Base-by-base conservation (phyloP, 352 stramenopile genomes). In the Hyaloperonospora brassicae region DNA sequence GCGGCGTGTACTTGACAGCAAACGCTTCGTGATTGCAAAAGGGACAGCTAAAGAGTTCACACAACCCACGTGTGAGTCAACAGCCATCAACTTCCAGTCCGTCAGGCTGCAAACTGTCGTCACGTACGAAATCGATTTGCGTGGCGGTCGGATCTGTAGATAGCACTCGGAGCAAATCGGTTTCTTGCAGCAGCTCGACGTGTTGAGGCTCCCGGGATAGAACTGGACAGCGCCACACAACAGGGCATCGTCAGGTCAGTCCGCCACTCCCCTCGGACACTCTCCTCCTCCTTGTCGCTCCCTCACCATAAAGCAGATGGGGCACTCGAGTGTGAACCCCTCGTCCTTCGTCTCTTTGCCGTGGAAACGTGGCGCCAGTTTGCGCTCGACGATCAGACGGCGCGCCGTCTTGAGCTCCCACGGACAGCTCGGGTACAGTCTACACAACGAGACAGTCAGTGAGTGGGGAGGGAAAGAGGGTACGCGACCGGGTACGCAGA, bases 1-100 rank as follows among this genome's bases (percentile, higher is more conserved):
- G 72, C 14, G 70, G 57, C 42, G 66, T 60, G 60, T 89, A 87
- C 17, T 63, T 68, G 42, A 87, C 53, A 14, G 52, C 60, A 49
- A 93, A 87, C 6, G 52, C 64, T 21, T 89, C 76, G 8, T 71
- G 61, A 42, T 90, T 89, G 64, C 82, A 93, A 69, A 90, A 93
- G 25, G 82, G 82, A 54, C 82, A 93, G 58, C 77, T 87, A 56
- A 0, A 55, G 13, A 44, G 39, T 22, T 24, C 34, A 31, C 7
- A 43, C n/a, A 34, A 35, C 21, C 30, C 23, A 38, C 10, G 35
- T 17, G 24, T 64, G 24, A 57, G 56, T 35, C 11, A 6, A n/a
- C 40, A 34, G 22, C 12, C 7, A 22, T 24, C 2, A 52, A 41
- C 12, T 23, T 35, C 21, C 17, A 24, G n/a, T 31, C 27, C 21